Evolutionary conservation across 345 rosid species (phyloP).

Genomic region (Gossypium herbaceum): DNA sequence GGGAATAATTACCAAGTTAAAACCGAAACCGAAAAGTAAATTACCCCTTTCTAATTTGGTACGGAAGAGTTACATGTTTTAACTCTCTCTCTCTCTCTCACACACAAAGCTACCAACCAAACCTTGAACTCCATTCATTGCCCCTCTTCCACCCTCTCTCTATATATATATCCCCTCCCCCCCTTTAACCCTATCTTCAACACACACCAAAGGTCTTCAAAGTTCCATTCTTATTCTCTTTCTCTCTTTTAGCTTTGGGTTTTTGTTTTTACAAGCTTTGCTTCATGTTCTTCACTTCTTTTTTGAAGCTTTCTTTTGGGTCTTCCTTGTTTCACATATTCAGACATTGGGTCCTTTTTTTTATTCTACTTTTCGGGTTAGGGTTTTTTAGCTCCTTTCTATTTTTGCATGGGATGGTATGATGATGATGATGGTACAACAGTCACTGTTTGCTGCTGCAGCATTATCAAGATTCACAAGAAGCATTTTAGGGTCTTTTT

Average conservation of each 20-base stretch:
- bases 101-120: too few species aligned
- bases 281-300: background rate
- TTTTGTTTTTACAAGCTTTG: background rate
- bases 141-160: background rate
- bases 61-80: too few species aligned
- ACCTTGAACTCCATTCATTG: too few species aligned
- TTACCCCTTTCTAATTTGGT: too few species aligned
- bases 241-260: background rate
- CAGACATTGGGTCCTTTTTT: too few species aligned
- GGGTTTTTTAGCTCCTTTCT: background rate
- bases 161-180: background rate
- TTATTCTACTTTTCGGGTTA: constrained; percentile 20
- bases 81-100: too few species aligned
- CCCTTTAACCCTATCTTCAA: background rate
- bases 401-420: constrained; percentile 9
- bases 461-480: constrained; percentile 95
- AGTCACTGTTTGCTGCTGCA: constrained; percentile 73
- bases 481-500: constrained; percentile 17
- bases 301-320: background rate
- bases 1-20: too few species aligned
- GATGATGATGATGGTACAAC: constrained; percentile 17
- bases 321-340: too few species aligned
- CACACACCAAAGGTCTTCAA: background rate
- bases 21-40: too few species aligned
- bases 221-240: background rate